These are phyloP conservation scores for Alnus glutinosa DNA, from an alignment of 306 rosid species.

Conservation along the genomic window DNA sequence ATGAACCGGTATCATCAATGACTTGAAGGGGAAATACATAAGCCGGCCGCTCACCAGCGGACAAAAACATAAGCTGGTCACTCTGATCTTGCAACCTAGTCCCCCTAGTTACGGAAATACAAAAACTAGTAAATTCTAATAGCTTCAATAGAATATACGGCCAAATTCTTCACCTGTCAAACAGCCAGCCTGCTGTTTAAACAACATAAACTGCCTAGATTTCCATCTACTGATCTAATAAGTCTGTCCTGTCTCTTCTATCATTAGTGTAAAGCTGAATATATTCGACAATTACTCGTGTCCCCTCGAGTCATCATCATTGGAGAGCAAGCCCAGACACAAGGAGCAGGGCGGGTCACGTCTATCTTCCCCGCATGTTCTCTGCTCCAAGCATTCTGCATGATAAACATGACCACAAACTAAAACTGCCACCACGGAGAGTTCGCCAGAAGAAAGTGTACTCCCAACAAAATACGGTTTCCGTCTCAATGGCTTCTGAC, in stretches of 20 bases:
- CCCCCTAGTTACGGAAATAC: constrained; percentile 7
- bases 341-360: constrained; percentile 74
- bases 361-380: constrained; percentile 51
- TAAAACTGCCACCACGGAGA: constrained; percentile 72
- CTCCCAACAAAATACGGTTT: constrained; percentile 50
- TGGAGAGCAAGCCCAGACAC: constrained; percentile 46
- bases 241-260: constrained; percentile 16
- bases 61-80: constrained; percentile 3
- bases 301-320: constrained; percentile 34
- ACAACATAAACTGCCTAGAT: constrained; percentile 17
- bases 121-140: constrained; percentile 6
- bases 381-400: constrained; percentile 82
- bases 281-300: constrained; percentile 28
- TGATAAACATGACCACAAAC: constrained; percentile 90
- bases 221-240: constrained; percentile 19
- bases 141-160: not conserved
- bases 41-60: no score
- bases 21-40: no score
- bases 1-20: no score
- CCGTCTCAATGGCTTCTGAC: constrained; percentile 65
- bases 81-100: constrained; percentile 17
- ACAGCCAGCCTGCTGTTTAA: constrained; percentile 5
- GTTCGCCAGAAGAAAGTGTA: constrained; percentile 53
- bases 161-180: constrained; percentile 4
- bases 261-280: constrained; percentile 15